phyloP scores from a whole-genome alignment of 129 eudicot species.

The Mikania micrantha region DNA sequence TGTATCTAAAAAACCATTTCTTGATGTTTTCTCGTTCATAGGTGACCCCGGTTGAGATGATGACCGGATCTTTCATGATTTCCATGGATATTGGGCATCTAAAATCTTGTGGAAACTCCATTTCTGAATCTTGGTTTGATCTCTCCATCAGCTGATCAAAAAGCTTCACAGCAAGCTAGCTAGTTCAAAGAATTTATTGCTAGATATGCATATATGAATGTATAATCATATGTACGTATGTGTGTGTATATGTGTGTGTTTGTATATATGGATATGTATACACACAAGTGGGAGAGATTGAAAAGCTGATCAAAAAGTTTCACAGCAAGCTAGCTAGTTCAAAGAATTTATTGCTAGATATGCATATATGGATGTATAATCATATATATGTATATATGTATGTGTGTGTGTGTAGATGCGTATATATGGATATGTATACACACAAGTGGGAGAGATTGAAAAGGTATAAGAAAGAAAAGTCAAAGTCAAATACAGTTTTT shows the following conservation, averaged over 20 bases:
- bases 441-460: neutral
- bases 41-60: slow-evolving; percentile 59
- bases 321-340: neutral
- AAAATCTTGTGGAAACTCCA: slow-evolving; percentile 56
- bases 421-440: neutral
- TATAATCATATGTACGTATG: slow-evolving; percentile 1
- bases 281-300: neutral
- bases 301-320: no score
- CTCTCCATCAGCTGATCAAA: no score
- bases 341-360: neutral
- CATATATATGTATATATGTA: slow-evolving; percentile 2
- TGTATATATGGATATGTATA: neutral
- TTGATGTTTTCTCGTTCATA: slow-evolving; percentile 55
- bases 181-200: neutral
- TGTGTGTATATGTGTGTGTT: neutral
- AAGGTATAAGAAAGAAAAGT: slow-evolving; percentile 15
- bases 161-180: neutral
- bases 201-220: neutral
- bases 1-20: slow-evolving; percentile 46
- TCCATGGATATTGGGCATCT: slow-evolving; percentile 83
- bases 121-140: slow-evolving; percentile 15
- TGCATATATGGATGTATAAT: neutral
- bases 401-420: neutral
- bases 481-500: slow-evolving; percentile 15
- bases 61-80: slow-evolving; percentile 70